phyloP scores from a whole-genome alignment of 139 green algal genomes.

The Ettlia oleoabundans region DNA sequence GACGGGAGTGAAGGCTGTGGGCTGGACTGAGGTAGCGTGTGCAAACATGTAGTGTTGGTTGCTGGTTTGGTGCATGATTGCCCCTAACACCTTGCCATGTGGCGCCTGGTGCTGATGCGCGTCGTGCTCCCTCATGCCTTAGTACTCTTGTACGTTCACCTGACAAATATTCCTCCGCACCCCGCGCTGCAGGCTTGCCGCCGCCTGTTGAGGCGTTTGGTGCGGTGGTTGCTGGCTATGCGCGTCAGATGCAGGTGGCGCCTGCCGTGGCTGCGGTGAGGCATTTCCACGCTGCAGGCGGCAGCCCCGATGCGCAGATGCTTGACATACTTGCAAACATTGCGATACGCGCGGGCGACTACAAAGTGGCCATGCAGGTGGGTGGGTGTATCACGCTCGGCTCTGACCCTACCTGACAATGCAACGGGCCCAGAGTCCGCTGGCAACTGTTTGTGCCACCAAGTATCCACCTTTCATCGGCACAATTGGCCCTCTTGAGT shows the following conservation, averaged over 20 bases:
- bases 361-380: slow-evolving; percentile 68
- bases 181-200: slow-evolving; percentile 26
- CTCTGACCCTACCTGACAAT: too few relatives aligned
- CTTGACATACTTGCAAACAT: slow-evolving; percentile 63
- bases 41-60: too few relatives aligned
- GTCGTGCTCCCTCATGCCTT: not conserved
- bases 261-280: slow-evolving; percentile 48
- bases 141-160: not conserved
- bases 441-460: too few relatives aligned
- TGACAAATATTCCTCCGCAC: not conserved
- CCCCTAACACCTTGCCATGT: too few relatives aligned
- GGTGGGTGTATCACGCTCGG: too few relatives aligned
- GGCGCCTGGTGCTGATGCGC: not conserved
- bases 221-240: slow-evolving; percentile 59
- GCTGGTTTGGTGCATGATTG: too few relatives aligned
- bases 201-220: slow-evolving; percentile 51
- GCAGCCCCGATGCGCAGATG: slow-evolving; percentile 60
- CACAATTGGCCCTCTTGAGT: too few relatives aligned
- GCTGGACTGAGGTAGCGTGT: too few relatives aligned
- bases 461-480: too few relatives aligned
- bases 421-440: too few relatives aligned
- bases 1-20: not conserved
- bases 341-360: slow-evolving; percentile 44
- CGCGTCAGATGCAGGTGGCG: slow-evolving; percentile 30
- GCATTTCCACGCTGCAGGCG: slow-evolving; percentile 61